Base-by-base conservation (phyloP, 352 stramenopile species). In the Phytopythium sindhum region DNA sequence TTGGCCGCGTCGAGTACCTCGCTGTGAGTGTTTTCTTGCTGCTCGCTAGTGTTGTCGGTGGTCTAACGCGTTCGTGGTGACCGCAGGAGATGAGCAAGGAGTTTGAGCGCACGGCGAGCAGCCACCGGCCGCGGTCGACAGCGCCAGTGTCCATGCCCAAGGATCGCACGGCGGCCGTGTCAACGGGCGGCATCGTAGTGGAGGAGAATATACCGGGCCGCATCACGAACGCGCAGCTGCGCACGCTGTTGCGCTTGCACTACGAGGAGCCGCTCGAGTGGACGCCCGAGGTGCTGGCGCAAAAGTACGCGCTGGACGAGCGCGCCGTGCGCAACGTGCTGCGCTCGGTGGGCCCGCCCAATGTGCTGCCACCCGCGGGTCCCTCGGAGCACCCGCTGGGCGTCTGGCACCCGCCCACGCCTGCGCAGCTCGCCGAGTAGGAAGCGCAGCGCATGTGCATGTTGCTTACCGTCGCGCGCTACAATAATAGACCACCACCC, bases 51-150 rank as follows among this genome's bases (percentile, higher is more conserved):
- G 17, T 31, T 31, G 15, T 29, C 11, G 14, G 31, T 15, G 44
- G 5, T 2, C 48, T 66, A 42, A 35, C 21, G 17, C 19, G 26
- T 64, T 28, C 33, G 50, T 35, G 26, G 7, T 19, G 15, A n/a
- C 24, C 33, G 35, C 41, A 88, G 66, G 67, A 90, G 61, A 81
- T 70, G 58, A 77, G 58, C 28, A 64, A 72, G 41, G 79, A 72
- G 52, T 91, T 90, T 52, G 60, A 75, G 24, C 68, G 78, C 42
- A 91, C 83, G 10, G 83, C 83, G 50, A 89, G 83, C 58, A 84
- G 80, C 67, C 80, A 91, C 57, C 83, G 83, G 2, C 63, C 55
- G 31, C 67, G 71, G 12, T 87, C 83, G 8, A 60, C 61, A 23
- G 66, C 73, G 41, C 79, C 77, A 2, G 60, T 84, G 12, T 50